Percentiles rank a stretch among this genome's conserved stretches.
These are phyloP conservation scores for Nicotiana attenuata DNA, from an alignment of 257 asterid species.

Conservation along the genomic window DNA sequence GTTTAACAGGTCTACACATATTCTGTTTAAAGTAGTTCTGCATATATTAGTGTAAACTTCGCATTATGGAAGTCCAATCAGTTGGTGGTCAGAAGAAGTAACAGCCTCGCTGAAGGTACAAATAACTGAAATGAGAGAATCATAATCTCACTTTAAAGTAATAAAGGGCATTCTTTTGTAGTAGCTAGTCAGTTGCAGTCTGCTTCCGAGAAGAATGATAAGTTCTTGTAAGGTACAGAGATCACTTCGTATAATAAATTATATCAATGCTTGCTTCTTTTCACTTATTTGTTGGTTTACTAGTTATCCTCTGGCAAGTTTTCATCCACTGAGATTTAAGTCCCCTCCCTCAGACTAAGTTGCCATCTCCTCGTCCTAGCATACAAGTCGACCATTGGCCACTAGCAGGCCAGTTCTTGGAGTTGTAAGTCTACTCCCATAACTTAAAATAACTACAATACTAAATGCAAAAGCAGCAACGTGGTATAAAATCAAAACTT, in stretches of 20 bases:
- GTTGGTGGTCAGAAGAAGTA: not conserved
- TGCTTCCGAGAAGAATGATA: not conserved
- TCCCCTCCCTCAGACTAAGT: not conserved
- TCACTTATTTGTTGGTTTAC: not conserved
- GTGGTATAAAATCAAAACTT: not conserved
- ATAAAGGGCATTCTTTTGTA: not conserved
- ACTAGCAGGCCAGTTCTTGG: not conserved
- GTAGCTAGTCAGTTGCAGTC: not conserved
- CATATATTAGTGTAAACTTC: not conserved
- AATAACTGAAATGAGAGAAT: not conserved
- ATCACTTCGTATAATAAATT: not conserved
- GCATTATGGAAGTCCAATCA: not conserved
- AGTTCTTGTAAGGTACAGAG: not conserved
- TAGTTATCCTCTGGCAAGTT: not conserved
- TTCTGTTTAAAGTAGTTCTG: too few species aligned
- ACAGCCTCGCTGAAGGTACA: not conserved
- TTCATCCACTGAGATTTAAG: not conserved
- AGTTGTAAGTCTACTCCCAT: not conserved
- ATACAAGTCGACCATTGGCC: not conserved
- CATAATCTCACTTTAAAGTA: not conserved
- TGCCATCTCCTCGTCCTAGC: not conserved
- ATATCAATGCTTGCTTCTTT: not conserved
- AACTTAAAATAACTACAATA: not conserved
- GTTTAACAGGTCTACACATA: too few species aligned
- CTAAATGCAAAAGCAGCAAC: not conserved